phyloP scores from a whole-genome alignment of 495 filamentous ascomycete species.

The Amniculicola lignicola region DNA sequence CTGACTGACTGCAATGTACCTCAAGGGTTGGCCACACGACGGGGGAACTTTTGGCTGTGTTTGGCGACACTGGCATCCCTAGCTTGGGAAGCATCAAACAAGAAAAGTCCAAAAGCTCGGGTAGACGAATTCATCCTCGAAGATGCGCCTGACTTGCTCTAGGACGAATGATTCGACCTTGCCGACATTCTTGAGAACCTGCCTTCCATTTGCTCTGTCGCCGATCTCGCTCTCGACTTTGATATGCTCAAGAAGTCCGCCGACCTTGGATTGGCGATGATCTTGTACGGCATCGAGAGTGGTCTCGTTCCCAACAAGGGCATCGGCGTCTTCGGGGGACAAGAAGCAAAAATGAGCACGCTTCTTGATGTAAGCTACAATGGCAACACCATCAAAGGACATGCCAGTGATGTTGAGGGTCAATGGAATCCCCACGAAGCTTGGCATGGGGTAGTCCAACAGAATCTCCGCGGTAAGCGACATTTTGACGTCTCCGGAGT shows the following conservation, averaged over 20 bases:
- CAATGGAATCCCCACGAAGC: slow-evolving; percentile 88
- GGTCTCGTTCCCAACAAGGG: slow-evolving; percentile 42
- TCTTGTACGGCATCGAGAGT: slow-evolving; percentile 49
- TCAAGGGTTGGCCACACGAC: neutral
- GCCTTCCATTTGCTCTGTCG: slow-evolving; percentile 81
- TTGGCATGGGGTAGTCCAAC: slow-evolving; percentile 96
- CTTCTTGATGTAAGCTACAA: slow-evolving; percentile 83
- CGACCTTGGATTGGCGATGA: slow-evolving; percentile 50
- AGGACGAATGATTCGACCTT: slow-evolving; percentile 98
- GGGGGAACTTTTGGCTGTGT: slow-evolving; percentile 19
- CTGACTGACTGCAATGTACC: slow-evolving; percentile 13
- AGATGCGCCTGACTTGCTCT: slow-evolving; percentile 92
- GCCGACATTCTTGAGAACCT: slow-evolving; percentile 94
- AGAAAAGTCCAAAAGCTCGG: slow-evolving; percentile 98
- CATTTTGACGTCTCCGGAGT: slow-evolving; percentile 77
- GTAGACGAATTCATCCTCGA: slow-evolving; percentile 97
- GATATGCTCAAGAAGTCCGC: slow-evolving; percentile 83
- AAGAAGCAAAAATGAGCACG: slow-evolving; percentile 88
- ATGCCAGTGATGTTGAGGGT: slow-evolving; percentile 90
- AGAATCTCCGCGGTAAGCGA: slow-evolving; percentile 90
- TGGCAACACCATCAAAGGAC: slow-evolving; percentile 89
- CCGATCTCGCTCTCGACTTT: slow-evolving; percentile 97
- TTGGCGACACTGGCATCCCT: slow-evolving; percentile 2
- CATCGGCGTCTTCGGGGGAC: slow-evolving; percentile 78
- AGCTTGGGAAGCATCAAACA: slow-evolving; percentile 51